These are phyloP conservation scores for Phytopythium mirpurense DNA, from an alignment of 352 stramenopile species.

Conservation along the genomic window DNA sequence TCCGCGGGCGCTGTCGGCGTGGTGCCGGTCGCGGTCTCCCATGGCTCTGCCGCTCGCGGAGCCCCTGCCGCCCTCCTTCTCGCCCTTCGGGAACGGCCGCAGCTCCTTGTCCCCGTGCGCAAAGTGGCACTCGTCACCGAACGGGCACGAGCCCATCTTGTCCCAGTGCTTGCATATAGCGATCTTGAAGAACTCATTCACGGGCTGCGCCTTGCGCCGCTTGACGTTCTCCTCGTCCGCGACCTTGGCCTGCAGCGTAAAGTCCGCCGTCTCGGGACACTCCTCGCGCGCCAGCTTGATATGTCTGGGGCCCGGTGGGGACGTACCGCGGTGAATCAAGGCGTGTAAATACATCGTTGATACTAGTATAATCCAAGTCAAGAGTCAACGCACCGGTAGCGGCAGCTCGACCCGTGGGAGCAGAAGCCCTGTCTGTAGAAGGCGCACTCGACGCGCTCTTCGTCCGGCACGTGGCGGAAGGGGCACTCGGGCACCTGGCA, in stretches of 20 bases:
- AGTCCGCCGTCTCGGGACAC: slow-evolving; percentile 91
- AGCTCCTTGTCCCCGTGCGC: slow-evolving; percentile 94
- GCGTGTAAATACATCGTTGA: background rate
- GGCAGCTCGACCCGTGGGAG: slow-evolving; percentile 94
- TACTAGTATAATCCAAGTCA: too few species aligned
- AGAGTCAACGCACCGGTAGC: slow-evolving; percentile 64
- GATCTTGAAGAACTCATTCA: slow-evolving; percentile 98
- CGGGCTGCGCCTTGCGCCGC: slow-evolving; percentile 78
- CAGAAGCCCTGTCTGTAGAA: slow-evolving; percentile 99
- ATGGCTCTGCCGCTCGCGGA: background rate
- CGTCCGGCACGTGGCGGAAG: slow-evolving; percentile 95
- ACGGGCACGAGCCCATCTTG: slow-evolving; percentile 94
- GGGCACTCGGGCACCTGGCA: slow-evolving; percentile 97
- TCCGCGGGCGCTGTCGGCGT: background rate
- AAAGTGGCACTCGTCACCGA: slow-evolving; percentile 96
- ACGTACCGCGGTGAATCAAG: background rate
- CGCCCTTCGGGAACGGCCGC: slow-evolving; percentile 76
- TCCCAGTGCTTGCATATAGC: slow-evolving; percentile 97
- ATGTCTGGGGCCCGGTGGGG: too few species aligned
- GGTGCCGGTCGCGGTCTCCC: slow-evolving; percentile 1
- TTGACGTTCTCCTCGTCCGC: slow-evolving; percentile 89
- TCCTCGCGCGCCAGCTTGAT: slow-evolving; percentile 92
- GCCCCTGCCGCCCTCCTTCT: slow-evolving; percentile 37
- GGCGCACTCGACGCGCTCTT: slow-evolving; percentile 95
- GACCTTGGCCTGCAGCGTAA: slow-evolving; percentile 89